A percentile compares a stretch with the other conserved stretches of the same genome.
Conservation (phyloP, 495 filamentous ascomycete genomes). For the Aspergillus mulundensis region DNA sequence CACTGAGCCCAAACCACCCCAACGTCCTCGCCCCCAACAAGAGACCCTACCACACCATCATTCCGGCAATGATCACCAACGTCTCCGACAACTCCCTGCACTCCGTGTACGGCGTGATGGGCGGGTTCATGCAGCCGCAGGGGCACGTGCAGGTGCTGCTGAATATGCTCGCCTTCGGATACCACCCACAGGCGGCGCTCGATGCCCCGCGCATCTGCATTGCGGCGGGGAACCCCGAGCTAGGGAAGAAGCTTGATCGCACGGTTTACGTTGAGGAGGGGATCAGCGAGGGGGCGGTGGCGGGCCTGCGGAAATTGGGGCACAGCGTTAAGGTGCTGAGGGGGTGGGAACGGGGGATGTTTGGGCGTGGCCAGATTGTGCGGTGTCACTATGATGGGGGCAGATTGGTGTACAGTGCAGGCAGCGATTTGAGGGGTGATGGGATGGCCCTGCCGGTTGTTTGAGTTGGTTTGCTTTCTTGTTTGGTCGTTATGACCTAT, state of each 20-base stretch:
- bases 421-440: slow-evolving; percentile 86
- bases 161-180: slow-evolving; percentile 82
- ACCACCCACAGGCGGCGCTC: slow-evolving; percentile 81
- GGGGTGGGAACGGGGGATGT: slow-evolving; percentile 65
- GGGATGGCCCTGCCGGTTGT: slow-evolving; percentile 65
- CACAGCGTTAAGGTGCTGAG: slow-evolving; percentile 67
- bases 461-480: not conserved
- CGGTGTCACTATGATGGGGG: slow-evolving; percentile 69
- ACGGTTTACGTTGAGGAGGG: slow-evolving; percentile 84
- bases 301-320: slow-evolving; percentile 64
- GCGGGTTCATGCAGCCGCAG: slow-evolving; percentile 98
- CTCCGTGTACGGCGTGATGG: slow-evolving; percentile 92
- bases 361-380: slow-evolving; percentile 91
- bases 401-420: slow-evolving; percentile 69
- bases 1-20: slow-evolving; percentile 61
- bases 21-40: slow-evolving; percentile 80
- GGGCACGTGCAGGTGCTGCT: slow-evolving; percentile 93
- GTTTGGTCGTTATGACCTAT: not conserved
- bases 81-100: slow-evolving; percentile 66
- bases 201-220: slow-evolving; percentile 88
- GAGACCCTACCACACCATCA: slow-evolving; percentile 96
- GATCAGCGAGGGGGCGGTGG: slow-evolving; percentile 60
- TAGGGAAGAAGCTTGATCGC: slow-evolving; percentile 46
- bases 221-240: slow-evolving; percentile 61
- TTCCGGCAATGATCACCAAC: slow-evolving; percentile 85